A percentile compares a stretch with the other conserved stretches of the same genome.
Evolutionary conservation across 2,329 filamentous ascomycete species (phyloP).

Genomic region (Fusarium sp.): DNA sequence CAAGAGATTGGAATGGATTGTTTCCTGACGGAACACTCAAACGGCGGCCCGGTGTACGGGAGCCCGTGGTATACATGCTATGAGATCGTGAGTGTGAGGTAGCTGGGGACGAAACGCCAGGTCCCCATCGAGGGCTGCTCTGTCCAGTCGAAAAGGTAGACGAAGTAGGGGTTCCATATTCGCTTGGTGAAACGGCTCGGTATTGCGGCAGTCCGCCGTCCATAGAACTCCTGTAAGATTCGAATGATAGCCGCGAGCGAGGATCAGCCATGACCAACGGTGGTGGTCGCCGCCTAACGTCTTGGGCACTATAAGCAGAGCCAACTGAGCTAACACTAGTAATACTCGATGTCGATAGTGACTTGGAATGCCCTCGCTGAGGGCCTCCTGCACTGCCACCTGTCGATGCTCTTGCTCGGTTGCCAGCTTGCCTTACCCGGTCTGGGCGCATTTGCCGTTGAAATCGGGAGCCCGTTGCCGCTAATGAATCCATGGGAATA

Average conservation of each 20-base stretch:
- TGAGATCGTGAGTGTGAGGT: slow-evolving; percentile 75
- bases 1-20: slow-evolving; percentile 78
- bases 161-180: slow-evolving; percentile 85
- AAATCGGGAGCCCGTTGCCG: slow-evolving; percentile 90
- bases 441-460: slow-evolving; percentile 93
- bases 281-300: slow-evolving; percentile 78
- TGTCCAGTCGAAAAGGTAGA: slow-evolving; percentile 82
- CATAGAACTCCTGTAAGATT: slow-evolving; percentile 73
- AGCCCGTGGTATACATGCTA: slow-evolving; percentile 74
- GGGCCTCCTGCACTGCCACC: slow-evolving; percentile 77
- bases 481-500: slow-evolving; percentile 92
- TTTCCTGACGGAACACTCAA: slow-evolving; percentile 83
- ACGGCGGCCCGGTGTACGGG: slow-evolving; percentile 75
- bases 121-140: slow-evolving; percentile 80
- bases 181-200: slow-evolving; percentile 74
- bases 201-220: slow-evolving; percentile 70
- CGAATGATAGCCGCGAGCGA: slow-evolving; percentile 73
- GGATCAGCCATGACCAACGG: slow-evolving; percentile 86
- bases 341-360: slow-evolving; percentile 87
- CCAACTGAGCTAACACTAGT: slow-evolving; percentile 74
- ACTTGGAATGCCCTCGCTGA: slow-evolving; percentile 84
- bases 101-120: slow-evolving; percentile 76
- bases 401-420: slow-evolving; percentile 80
- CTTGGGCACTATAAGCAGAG: slow-evolving; percentile 74
- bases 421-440: slow-evolving; percentile 77